Evolutionary conservation across 345 rosid genomes (phyloP).

Genomic region (Limnanthes douglasii): DNA sequence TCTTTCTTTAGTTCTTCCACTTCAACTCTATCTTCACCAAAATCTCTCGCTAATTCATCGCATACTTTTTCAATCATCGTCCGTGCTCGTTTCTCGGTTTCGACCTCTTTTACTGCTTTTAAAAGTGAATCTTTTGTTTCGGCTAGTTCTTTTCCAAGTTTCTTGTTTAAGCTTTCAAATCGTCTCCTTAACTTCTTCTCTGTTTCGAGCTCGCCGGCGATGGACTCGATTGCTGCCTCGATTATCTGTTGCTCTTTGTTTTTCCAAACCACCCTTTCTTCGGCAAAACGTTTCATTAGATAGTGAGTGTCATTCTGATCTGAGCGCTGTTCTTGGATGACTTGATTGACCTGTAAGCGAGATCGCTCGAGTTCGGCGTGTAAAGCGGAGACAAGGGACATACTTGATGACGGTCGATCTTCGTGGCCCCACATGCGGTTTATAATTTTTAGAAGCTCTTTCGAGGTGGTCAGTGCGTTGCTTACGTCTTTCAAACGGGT

Average conservation of each 20-base stretch:
- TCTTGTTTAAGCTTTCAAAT: conserved; percentile 87
- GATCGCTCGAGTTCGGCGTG: conserved; percentile 97
- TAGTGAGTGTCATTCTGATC: conserved; percentile 64
- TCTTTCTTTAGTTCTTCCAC: conserved; percentile 55
- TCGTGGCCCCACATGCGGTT: conserved; percentile 89
- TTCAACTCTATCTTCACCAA: conserved; percentile 47
- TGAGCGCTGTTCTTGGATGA: conserved; percentile 62
- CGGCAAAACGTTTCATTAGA: conserved; percentile 83
- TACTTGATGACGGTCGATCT: conserved; percentile 77
- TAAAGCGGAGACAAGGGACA: conserved; percentile 87
- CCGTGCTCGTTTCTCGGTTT: conserved; percentile 73
- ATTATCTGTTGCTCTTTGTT: conserved; percentile 76
- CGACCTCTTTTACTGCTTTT: conserved; percentile 66
- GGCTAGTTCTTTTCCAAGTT: conserved; percentile 68
- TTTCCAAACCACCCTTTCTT: conserved; percentile 91
- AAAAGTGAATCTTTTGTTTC: conserved; percentile 58
- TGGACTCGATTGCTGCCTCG: conserved; percentile 84
- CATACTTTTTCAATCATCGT: conserved; percentile 70
- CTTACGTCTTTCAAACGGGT: conserved; percentile 75
- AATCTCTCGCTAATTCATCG: conserved; percentile 60
- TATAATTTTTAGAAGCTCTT: conserved; percentile 82
- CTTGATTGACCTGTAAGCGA: conserved; percentile 76
- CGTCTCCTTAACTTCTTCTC: conserved; percentile 79
- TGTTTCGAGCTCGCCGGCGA: conserved; percentile 79
- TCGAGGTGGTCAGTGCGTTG: conserved; percentile 88